A percentile compares a stretch with the other conserved stretches of the same genome.
Evolutionary conservation across 2,329 filamentous ascomycete species (phyloP).

Genomic region (Fusarium sp.): DNA sequence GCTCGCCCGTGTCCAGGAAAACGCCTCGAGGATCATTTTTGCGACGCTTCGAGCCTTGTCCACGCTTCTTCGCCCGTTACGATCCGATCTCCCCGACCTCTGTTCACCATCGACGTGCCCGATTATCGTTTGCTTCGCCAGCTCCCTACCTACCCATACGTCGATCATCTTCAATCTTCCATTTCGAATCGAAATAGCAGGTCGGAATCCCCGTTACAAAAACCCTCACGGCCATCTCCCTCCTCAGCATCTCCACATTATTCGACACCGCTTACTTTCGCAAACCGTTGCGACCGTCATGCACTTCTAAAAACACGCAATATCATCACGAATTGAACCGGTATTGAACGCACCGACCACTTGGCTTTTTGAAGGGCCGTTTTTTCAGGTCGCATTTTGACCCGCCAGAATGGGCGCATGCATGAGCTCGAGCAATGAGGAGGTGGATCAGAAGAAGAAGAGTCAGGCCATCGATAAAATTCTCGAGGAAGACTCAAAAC

Average conservation of each 20-base stretch:
- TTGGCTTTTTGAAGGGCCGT: constrained; percentile 22
- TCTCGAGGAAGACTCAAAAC: constrained; percentile 93
- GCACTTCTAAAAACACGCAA: constrained; percentile 38
- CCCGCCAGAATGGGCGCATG: constrained; percentile 83
- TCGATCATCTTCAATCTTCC: constrained; percentile 4
- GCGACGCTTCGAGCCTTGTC: constrained; percentile 7
- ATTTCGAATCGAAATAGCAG: constrained; percentile 5
- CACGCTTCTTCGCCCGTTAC: constrained; percentile 23
- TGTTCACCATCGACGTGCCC: constrained; percentile 31
- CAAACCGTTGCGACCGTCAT: constrained; percentile 38
- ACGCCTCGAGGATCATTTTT: not conserved
- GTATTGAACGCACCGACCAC: constrained; percentile 8
- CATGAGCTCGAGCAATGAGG: constrained; percentile 88
- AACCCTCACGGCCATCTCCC: not conserved
- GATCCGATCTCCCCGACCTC: constrained; percentile 31
- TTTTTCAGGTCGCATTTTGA: constrained; percentile 28
- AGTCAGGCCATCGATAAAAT: constrained; percentile 95
- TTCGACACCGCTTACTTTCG: constrained; percentile 25
- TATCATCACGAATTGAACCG: constrained; percentile 28
- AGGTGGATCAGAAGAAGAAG: constrained; percentile 93
- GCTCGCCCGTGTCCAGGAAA: constrained; percentile 6
- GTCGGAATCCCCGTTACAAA: not conserved
- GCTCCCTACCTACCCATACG: constrained; percentile 29
- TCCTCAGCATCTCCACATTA: constrained; percentile 5
- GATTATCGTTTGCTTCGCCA: constrained; percentile 32